Evolutionary conservation across 805 yeast genomes (phyloP).

Genomic region (Wickerhamiella slavikovae): DNA sequence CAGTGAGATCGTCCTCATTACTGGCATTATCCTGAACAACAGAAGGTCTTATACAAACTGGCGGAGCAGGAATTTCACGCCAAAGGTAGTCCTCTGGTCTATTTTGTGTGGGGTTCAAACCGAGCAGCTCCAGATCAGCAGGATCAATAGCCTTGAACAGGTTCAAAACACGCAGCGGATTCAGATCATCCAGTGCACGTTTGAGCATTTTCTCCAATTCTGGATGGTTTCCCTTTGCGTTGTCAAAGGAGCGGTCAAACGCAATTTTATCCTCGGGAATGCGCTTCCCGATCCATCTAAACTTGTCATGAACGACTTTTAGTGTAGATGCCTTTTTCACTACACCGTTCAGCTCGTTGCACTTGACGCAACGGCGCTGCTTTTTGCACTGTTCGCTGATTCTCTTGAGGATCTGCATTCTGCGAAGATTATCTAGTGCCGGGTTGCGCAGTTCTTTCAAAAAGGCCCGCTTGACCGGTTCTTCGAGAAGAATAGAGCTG

Average conservation of each 20-base stretch:
- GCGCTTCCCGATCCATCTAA: slow-evolving; percentile 87
- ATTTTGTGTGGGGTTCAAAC: slow-evolving; percentile 73
- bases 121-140: slow-evolving; percentile 77
- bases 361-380: slow-evolving; percentile 72
- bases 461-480: slow-evolving; percentile 45
- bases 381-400: slow-evolving; percentile 86
- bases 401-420: slow-evolving; percentile 73
- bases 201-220: slow-evolving; percentile 75
- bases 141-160: slow-evolving; percentile 73
- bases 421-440: slow-evolving; percentile 68
- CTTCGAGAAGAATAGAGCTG: slow-evolving; percentile 56
- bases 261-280: slow-evolving; percentile 60
- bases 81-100: slow-evolving; percentile 92
- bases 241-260: slow-evolving; percentile 76
- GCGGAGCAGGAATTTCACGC: slow-evolving; percentile 97
- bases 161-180: slow-evolving; percentile 75
- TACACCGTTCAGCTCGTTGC: slow-evolving; percentile 86
- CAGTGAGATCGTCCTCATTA: slow-evolving; percentile 94
- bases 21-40: slow-evolving; percentile 86
- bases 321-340: slow-evolving; percentile 94
- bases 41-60: slow-evolving; percentile 95
- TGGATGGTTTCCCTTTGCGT: slow-evolving; percentile 54
- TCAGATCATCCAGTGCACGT: slow-evolving; percentile 79
- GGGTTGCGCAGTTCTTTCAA: slow-evolving; percentile 69
- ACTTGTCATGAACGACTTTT: slow-evolving; percentile 87